Percentiles rank a stretch among this genome's conserved stretches.
These are phyloP conservation scores for Kandelia obovata DNA, from an alignment of 345 rosid genomes.

Conservation along the genomic window DNA sequence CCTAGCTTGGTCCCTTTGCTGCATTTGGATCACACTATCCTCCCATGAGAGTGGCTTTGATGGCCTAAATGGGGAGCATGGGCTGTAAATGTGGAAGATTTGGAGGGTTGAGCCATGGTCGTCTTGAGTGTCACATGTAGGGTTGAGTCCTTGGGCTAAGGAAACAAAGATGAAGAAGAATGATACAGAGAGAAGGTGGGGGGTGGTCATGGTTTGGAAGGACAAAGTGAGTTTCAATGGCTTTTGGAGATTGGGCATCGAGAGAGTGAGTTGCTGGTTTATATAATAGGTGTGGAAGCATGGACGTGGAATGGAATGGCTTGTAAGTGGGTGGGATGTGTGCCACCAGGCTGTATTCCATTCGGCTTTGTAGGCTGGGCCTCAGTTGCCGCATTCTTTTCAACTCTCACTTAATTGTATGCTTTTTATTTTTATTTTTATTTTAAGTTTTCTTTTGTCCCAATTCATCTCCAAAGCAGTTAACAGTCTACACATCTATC, in stretches of 20 bases:
- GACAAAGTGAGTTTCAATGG: slow-evolving; percentile 12
- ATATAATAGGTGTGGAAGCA: slow-evolving; percentile 18
- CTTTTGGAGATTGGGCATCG: neutral
- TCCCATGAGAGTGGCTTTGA: slow-evolving; percentile 69
- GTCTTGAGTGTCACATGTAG: slow-evolving; percentile 44
- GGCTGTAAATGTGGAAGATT: slow-evolving; percentile 72
- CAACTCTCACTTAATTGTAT: neutral
- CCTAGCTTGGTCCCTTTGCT: slow-evolving; percentile 69
- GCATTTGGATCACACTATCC: slow-evolving; percentile 56
- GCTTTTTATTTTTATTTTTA: neutral
- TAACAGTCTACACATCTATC: no score
- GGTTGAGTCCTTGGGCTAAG: slow-evolving; percentile 35
- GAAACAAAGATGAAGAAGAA: slow-evolving; percentile 22
- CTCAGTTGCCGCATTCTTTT: neutral
- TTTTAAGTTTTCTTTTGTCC: no score
- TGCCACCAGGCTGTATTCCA: slow-evolving; percentile 68
- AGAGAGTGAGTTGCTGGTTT: slow-evolving; percentile 5
- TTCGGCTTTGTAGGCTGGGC: slow-evolving; percentile 12
- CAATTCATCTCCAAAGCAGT: no score
- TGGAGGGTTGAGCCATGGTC: slow-evolving; percentile 63
- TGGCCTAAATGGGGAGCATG: slow-evolving; percentile 71
- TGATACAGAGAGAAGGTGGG: slow-evolving; percentile 25
- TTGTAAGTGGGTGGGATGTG: slow-evolving; percentile 18
- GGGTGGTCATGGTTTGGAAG: slow-evolving; percentile 25
- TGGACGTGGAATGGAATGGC: slow-evolving; percentile 17